Conservation (phyloP, 495 filamentous ascomycete genomes). For the Jackrogersella minutella region DNA sequence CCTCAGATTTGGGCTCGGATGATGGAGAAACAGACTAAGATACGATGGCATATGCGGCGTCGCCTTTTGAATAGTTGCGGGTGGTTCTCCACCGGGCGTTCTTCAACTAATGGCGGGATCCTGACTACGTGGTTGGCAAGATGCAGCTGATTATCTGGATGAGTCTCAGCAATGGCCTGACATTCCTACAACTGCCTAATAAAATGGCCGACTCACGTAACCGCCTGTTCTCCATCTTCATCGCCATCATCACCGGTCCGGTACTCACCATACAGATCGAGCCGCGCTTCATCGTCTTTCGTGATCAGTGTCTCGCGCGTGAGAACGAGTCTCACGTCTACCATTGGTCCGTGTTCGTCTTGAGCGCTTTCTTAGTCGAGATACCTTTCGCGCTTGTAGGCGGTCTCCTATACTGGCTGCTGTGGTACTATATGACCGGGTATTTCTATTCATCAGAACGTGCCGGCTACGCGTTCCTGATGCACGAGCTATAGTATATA, state of each 20-base stretch:
- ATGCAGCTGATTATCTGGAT: slow-evolving; percentile 67
- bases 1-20: background rate
- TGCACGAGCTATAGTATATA: slow-evolving; percentile 48
- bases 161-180: slow-evolving; percentile 69
- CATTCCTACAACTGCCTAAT: slow-evolving; percentile 68
- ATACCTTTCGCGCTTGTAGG: slow-evolving; percentile 73
- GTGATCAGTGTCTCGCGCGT: slow-evolving; percentile 73
- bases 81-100: slow-evolving; percentile 62
- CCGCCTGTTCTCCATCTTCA: slow-evolving; percentile 74
- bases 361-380: slow-evolving; percentile 74
- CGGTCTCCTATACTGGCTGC: slow-evolving; percentile 69
- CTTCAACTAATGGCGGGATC: slow-evolving; percentile 66
- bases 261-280: slow-evolving; percentile 72
- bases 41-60: slow-evolving; percentile 3
- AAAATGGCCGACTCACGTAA: slow-evolving; percentile 69
- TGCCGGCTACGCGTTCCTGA: slow-evolving; percentile 43
- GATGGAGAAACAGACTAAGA: slow-evolving; percentile 26
- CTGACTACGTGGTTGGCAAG: slow-evolving; percentile 68
- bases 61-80: slow-evolving; percentile 51
- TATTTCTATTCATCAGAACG: slow-evolving; percentile 66
- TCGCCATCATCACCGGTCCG: slow-evolving; percentile 71
- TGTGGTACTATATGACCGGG: slow-evolving; percentile 74
- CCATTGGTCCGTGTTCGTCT: slow-evolving; percentile 75
- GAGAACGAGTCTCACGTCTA: slow-evolving; percentile 76
- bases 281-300: slow-evolving; percentile 70